These are phyloP conservation scores for Quercus engelmannii DNA, from an alignment of 306 rosid species.

Conservation along the genomic window DNA sequence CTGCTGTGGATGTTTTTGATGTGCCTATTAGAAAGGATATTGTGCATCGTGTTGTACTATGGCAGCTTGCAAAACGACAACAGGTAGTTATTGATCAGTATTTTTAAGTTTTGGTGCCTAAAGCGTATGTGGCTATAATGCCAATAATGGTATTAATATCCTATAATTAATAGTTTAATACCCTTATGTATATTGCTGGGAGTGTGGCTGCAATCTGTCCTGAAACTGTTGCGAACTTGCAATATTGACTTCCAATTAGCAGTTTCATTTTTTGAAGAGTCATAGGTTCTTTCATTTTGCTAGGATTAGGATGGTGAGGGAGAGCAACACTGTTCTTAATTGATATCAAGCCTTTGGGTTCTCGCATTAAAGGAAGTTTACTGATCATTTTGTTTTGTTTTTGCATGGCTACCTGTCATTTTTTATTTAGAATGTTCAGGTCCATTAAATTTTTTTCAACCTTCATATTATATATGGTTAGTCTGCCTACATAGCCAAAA, in stretches of 20 bases:
- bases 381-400: background rate
- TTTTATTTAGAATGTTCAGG: background rate
- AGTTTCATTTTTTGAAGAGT: background rate
- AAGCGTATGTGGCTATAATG: slow-evolving; percentile 10
- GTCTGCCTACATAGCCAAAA: background rate
- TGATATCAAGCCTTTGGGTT: background rate
- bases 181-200: background rate
- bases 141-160: slow-evolving; percentile 10
- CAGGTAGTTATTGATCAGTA: slow-evolving; percentile 46
- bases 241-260: background rate
- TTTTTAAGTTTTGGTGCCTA: slow-evolving; percentile 18
- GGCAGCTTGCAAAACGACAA: slow-evolving; percentile 95
- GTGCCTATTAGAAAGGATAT: slow-evolving; percentile 95
- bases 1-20: no score
- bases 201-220: background rate
- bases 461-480: background rate
- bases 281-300: background rate
- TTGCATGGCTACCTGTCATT: background rate
- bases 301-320: background rate
- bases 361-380: background rate
- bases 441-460: background rate
- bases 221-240: no score
- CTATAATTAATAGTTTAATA: background rate
- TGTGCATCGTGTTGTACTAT: slow-evolving; percentile 77
- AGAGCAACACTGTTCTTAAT: background rate